Base-by-base conservation (phyloP, 2,329 filamentous ascomycete genomes). In the Botrytis aclada region DNA sequence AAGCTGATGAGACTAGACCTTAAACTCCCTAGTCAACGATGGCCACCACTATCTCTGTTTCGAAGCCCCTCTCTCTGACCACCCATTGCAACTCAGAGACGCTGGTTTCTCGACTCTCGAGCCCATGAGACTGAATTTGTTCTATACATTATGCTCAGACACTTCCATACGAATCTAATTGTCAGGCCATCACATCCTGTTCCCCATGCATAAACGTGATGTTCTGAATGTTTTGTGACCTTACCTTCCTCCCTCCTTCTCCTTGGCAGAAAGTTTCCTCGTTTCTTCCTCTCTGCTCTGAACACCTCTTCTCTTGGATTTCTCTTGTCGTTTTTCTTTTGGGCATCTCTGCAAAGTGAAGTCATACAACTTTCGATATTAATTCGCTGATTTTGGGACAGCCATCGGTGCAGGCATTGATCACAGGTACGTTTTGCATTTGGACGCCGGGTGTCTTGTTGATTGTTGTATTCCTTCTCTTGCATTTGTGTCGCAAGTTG, bases 351-450 rank as follows among this genome's bases (percentile, higher is more conserved):
- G 51, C 51, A 56, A 56, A 56, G 51, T 56, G 51, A 56, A 56
- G 51, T 75, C 74, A 74, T 70, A 71, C 54, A 74, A 70, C 73
- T 72, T 71, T 75, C 74, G 71, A 73, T 75, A 77, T 74, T 77
- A 74, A 70, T 72, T 71, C 12, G 73, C 74, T 77, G 75, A 74
- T 75, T 67, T 74, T 74, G 76, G 76, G 77, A 77, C 70, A 79
- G 77, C 76, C 75, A 78, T 75, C 77, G 76, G 79, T 80, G 79
- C 80, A 79, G 79, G 80, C 79, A 80, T 80, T 80, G 79, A 77
- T 77, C 77, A 78, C 43, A 80, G 78, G 78, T 80, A 77, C 72
- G 75, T 77, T 45, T 41, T 20, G 29, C 4, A 56, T 47, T 66
- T 37, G 8, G 22, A 41, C n/a, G 56, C 69, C 73, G 25, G 64